A percentile compares a stretch with the other conserved stretches of the same genome.
Evolutionary conservation across 306 rosid genomes (phyloP).

Genomic region (Vigna nakashimae): DNA sequence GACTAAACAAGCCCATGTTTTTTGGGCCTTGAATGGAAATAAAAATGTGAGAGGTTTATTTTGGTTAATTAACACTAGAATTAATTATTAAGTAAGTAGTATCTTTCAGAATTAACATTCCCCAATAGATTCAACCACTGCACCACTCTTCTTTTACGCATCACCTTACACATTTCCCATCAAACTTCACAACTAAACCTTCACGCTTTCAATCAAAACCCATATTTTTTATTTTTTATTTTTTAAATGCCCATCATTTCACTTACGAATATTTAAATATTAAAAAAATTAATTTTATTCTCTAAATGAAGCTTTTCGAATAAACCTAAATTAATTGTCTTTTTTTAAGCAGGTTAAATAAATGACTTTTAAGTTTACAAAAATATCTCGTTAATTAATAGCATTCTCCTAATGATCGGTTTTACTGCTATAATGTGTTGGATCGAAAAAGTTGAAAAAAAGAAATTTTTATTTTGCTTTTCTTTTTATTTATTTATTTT

Average conservation of each 20-base stretch:
- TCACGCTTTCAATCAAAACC: slow-evolving; percentile 9
- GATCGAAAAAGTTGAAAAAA: neutral
- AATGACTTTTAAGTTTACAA: too few species aligned
- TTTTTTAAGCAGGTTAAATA: too few species aligned
- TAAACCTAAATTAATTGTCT: too few species aligned
- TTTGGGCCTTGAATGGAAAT: neutral
- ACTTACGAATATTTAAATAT: neutral
- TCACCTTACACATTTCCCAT: slow-evolving; percentile 14
- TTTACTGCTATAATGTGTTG: neutral
- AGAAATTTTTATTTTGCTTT: neutral
- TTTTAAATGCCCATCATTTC: neutral
- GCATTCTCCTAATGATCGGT: neutral
- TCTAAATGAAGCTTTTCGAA: too few species aligned
- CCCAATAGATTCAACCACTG: slow-evolving; percentile 41
- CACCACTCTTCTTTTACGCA: slow-evolving; percentile 41
- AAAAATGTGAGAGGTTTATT: too few species aligned
- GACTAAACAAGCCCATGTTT: neutral
- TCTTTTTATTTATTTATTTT: neutral
- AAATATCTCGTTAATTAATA: neutral
- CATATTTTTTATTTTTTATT: neutral
- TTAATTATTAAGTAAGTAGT: neutral
- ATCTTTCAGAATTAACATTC: slow-evolving; percentile 13
- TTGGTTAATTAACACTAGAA: too few species aligned
- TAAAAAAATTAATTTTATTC: too few species aligned
- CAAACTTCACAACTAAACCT: slow-evolving; percentile 8